Conservation (phyloP, 176 grass and related monocot species). For the Luzula sylvatica region DNA sequence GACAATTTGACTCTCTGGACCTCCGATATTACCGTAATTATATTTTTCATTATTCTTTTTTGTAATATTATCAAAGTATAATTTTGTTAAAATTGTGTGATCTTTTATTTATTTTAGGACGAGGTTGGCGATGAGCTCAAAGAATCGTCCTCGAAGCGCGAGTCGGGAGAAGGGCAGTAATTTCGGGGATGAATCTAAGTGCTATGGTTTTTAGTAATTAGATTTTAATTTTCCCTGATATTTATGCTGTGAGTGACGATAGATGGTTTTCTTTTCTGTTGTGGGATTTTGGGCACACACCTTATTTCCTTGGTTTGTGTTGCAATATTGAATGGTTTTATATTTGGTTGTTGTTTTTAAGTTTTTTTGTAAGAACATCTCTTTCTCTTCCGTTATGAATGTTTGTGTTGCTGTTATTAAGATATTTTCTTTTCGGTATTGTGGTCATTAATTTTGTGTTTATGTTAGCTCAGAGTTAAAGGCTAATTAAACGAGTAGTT, state of each 20-base stretch:
- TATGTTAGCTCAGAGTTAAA: no score
- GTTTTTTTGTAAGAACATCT: not conserved
- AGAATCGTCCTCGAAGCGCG: slow-evolving; percentile 36
- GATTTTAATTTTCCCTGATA: slow-evolving; percentile 1
- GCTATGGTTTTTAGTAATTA: slow-evolving; percentile 13
- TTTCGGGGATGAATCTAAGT: not conserved
- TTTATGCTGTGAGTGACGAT: not conserved
- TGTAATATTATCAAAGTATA: no score
- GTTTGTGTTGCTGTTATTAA: no score
- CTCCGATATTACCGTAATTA: slow-evolving; percentile 62
- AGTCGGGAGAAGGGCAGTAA: slow-evolving; percentile 50
- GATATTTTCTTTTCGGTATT: no score
- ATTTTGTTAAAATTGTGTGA: not conserved
- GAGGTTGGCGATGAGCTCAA: slow-evolving; percentile 55
- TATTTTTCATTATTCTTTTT: not conserved
- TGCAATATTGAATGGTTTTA: no score
- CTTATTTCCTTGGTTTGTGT: no score
- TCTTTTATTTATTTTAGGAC: slow-evolving; percentile 32
- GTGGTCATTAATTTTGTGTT: no score
- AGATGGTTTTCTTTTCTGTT: slow-evolving; percentile 6
- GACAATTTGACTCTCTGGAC: slow-evolving; percentile 94
- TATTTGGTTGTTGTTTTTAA: not conserved
- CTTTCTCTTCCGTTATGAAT: not conserved
- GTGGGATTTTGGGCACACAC: not conserved
- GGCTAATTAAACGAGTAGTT: no score